These are phyloP conservation scores for Stentor coeruleus DNA, from an alignment of 73 alveolate genomes.

Conservation along the genomic window DNA sequence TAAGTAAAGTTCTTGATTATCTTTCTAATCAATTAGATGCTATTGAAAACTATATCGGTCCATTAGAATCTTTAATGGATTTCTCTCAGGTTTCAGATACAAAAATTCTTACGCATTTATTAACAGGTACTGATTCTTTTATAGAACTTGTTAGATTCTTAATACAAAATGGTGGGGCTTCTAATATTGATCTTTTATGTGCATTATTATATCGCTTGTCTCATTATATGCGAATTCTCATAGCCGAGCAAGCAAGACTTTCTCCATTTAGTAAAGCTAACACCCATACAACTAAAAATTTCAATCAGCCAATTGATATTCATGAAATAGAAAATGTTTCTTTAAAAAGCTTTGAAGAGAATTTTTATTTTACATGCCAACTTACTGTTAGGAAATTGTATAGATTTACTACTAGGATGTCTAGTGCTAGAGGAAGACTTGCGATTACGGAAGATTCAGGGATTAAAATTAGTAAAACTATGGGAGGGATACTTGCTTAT, in stretches of 20 bases:
- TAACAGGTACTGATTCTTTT: background rate
- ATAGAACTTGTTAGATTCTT: background rate
- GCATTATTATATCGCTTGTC: background rate
- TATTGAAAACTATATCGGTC: background rate
- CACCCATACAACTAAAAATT: background rate
- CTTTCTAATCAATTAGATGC: background rate
- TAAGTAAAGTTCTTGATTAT: background rate
- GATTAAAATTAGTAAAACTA: background rate
- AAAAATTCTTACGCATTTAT: background rate
- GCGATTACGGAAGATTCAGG: background rate
- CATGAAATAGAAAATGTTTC: background rate
- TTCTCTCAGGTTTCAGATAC: background rate
- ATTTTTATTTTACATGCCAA: conserved; percentile 21
- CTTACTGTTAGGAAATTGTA: background rate
- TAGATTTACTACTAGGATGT: background rate
- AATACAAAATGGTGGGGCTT: background rate
- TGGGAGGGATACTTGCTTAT: background rate
- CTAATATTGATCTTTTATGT: too few species aligned
- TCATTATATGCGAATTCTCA: conserved; percentile 17
- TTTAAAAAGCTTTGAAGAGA: conserved; percentile 9
- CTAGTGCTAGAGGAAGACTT: background rate
- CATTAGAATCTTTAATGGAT: background rate
- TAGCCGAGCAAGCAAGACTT: conserved; percentile 21
- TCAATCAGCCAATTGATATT: conserved; percentile 14
- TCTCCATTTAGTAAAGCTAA: conserved; percentile 8